phyloP scores from a whole-genome alignment of 169 alveolate species.

The Plasmodium cynomolgi region DNA sequence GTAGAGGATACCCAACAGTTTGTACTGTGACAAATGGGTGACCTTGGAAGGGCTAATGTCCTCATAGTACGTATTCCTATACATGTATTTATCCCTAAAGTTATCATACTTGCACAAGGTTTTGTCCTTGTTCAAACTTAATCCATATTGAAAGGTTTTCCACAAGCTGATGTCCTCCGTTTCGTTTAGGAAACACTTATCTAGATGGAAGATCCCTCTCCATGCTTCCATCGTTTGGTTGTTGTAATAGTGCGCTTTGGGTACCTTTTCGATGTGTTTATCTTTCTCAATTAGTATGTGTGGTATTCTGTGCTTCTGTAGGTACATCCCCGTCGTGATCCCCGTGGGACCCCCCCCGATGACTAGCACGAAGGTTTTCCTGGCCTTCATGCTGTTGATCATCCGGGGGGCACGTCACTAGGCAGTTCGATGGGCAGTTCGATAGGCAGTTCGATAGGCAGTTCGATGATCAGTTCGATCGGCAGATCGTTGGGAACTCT shows the following conservation, averaged over 20 bases:
- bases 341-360: conserved; percentile 97
- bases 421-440: neutral
- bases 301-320: conserved; percentile 87
- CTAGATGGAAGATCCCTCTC: conserved; percentile 62
- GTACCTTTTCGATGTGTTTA: conserved; percentile 83
- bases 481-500: neutral
- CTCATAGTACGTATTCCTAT: conserved; percentile 82
- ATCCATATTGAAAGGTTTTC: conserved; percentile 75
- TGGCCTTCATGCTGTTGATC: conserved; percentile 14
- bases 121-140: conserved; percentile 71
- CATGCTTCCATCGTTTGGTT: conserved; percentile 93
- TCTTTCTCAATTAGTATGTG: conserved; percentile 87
- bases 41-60: conserved; percentile 87
- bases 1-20: conserved; percentile 82
- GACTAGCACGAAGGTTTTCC: conserved; percentile 85
- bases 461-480: neutral
- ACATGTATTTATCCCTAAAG: conserved; percentile 76
- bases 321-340: conserved; percentile 89
- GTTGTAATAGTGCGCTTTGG: conserved; percentile 93
- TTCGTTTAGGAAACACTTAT: conserved; percentile 76
- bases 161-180: conserved; percentile 63
- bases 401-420: neutral
- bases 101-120: neutral
- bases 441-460: neutral
- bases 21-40: conserved; percentile 87